A percentile compares a stretch with the other conserved stretches of the same genome.
These are phyloP conservation scores for Geoglossum cookeanum DNA, from an alignment of 2,329 filamentous ascomycete genomes.

Conservation along the genomic window DNA sequence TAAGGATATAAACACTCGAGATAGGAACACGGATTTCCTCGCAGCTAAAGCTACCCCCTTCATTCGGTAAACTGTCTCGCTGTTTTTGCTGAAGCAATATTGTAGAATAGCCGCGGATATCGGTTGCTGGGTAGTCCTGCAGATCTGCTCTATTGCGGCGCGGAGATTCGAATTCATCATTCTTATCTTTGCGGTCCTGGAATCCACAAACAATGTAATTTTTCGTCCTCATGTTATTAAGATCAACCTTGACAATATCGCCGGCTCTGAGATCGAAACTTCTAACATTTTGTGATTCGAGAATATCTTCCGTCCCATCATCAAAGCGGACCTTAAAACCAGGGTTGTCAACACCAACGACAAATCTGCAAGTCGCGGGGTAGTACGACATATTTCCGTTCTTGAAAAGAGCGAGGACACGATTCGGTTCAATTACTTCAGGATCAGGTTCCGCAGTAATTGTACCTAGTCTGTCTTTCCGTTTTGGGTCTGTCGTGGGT, in stretches of 20 bases:
- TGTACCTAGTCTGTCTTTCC: neutral
- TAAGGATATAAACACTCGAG: conserved; percentile 24
- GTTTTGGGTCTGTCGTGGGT: neutral
- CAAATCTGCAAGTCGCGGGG: conserved; percentile 5
- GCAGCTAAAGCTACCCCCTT: neutral
- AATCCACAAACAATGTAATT: conserved; percentile 26
- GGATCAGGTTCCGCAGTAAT: neutral
- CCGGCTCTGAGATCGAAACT: conserved; percentile 24
- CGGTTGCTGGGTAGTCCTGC: conserved; percentile 19
- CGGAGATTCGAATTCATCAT: neutral
- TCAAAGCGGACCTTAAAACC: conserved; percentile 23
- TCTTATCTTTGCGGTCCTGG: conserved; percentile 15
- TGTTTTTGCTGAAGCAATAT: conserved; percentile 19
- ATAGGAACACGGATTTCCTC: conserved; percentile 22
- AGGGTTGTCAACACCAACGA: neutral
- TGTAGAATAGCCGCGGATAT: conserved; percentile 22
- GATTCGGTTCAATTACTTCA: conserved; percentile 2
- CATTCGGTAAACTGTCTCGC: conserved; percentile 19
- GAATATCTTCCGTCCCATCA: conserved; percentile 21
- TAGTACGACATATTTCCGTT: conserved; percentile 2
- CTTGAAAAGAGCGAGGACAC: conserved; percentile 6
- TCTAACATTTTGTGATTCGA: conserved; percentile 22
- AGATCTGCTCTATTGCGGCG: neutral
- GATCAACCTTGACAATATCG: conserved; percentile 29
- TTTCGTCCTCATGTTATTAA: conserved; percentile 24